A percentile compares a stretch with the other conserved stretches of the same genome.
phyloP scores from a whole-genome alignment of 2,329 filamentous ascomycete genomes.

The Huntiella savannae region DNA sequence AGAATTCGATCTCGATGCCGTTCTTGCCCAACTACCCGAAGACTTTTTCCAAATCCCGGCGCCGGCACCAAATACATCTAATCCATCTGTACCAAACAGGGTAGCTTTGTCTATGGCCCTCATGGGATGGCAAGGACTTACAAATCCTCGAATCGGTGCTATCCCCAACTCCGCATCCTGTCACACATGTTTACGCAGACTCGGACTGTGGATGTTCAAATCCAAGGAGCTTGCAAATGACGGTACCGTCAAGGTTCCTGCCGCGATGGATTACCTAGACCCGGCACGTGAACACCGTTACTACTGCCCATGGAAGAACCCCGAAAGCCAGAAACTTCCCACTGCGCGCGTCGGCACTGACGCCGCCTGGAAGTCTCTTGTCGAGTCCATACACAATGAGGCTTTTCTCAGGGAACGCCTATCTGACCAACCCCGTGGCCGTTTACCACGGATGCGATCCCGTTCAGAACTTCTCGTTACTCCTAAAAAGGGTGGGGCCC shows the following conservation, averaged over 20 bases:
- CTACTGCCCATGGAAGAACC: slow-evolving; percentile 66
- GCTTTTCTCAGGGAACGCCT: slow-evolving; percentile 26
- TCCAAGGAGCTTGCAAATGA: slow-evolving; percentile 45
- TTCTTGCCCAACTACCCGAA: slow-evolving; percentile 30
- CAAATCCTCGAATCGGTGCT: slow-evolving; percentile 32
- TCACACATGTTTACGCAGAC: slow-evolving; percentile 65
- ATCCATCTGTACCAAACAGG: slow-evolving; percentile 28
- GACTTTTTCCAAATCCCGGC: slow-evolving; percentile 34
- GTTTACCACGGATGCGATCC: slow-evolving; percentile 9
- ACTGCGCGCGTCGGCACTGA: slow-evolving; percentile 19
- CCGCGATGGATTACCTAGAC: slow-evolving; percentile 49
- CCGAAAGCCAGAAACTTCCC: slow-evolving; percentile 34
- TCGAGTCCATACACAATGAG: slow-evolving; percentile 38
- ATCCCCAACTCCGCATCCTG: slow-evolving; percentile 62
- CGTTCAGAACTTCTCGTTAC: slow-evolving; percentile 7
- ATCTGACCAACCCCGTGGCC: background rate
- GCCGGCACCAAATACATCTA: slow-evolving; percentile 13
- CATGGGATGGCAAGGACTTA: slow-evolving; percentile 56
- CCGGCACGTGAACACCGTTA: slow-evolving; percentile 56
- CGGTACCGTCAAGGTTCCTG: slow-evolving; percentile 34
- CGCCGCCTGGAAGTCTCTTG: slow-evolving; percentile 36
- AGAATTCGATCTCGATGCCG: slow-evolving; percentile 29
- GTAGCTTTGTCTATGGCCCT: slow-evolving; percentile 50
- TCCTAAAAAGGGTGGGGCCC: slow-evolving; percentile 14
- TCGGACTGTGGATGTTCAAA: slow-evolving; percentile 89